Conservation (phyloP, 306 rosid genomes). For the Fragaria ananassa region DNA sequence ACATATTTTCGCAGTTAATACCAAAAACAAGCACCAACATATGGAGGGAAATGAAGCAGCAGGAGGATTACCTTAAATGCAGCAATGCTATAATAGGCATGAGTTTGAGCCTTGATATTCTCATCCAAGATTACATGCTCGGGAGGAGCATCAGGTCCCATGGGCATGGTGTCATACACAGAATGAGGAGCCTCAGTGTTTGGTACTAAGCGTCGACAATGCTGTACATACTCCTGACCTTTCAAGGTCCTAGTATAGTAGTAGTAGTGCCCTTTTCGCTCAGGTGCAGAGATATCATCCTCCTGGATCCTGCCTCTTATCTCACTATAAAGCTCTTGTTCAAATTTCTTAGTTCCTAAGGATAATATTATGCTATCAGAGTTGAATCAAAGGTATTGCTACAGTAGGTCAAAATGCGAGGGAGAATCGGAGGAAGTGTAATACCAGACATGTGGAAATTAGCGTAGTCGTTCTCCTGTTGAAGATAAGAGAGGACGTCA, state of each 20-base stretch:
- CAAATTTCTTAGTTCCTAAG: constrained; percentile 59
- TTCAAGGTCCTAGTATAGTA: constrained; percentile 62
- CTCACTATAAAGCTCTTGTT: constrained; percentile 67
- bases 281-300: constrained; percentile 72
- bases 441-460: constrained; percentile 61
- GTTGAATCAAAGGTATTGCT: too few species aligned
- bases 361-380: too few species aligned
- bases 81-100: constrained; percentile 52
- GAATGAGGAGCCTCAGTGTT: constrained; percentile 41
- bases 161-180: constrained; percentile 63
- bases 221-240: constrained; percentile 78
- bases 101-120: constrained; percentile 65
- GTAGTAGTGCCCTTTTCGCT: constrained; percentile 62
- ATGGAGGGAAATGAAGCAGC: neutral
- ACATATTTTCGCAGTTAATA: neutral
- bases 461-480: constrained; percentile 61
- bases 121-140: constrained; percentile 87
- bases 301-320: constrained; percentile 80
- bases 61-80: constrained; percentile 44
- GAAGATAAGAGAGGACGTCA: constrained; percentile 57
- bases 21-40: neutral
- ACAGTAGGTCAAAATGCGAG: neutral
- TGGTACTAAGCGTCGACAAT: constrained; percentile 61
- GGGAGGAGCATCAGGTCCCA: constrained; percentile 58
- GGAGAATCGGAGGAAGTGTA: too few species aligned